Percentiles rank a stretch among this genome's conserved stretches.
Conservation (phyloP, 371 early-diverging fungal species). For the Furculomyces boomerangus region DNA sequence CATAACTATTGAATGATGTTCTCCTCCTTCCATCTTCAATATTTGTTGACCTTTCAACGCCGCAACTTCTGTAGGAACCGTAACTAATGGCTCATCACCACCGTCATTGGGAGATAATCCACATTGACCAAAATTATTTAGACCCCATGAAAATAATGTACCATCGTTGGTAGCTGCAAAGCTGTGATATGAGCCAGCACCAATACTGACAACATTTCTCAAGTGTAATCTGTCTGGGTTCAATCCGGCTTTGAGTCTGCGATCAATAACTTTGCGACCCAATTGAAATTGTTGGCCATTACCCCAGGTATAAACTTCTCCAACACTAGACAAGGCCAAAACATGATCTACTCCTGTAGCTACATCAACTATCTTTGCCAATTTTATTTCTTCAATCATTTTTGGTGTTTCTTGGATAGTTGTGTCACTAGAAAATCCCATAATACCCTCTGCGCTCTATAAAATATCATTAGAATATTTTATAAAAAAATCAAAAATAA, state of each 20-base stretch:
- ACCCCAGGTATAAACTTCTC: slow-evolving; percentile 82
- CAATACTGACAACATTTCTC: slow-evolving; percentile 41
- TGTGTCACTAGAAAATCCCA: slow-evolving; percentile 44
- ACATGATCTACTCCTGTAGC: slow-evolving; percentile 86
- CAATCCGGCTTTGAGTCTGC: slow-evolving; percentile 38
- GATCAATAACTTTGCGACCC: slow-evolving; percentile 62
- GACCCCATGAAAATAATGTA: slow-evolving; percentile 72
- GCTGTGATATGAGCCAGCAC: slow-evolving; percentile 74
- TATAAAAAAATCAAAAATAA: background rate
- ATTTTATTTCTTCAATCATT: slow-evolving; percentile 26
- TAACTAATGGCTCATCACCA: slow-evolving; percentile 21
- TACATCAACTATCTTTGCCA: slow-evolving; percentile 47
- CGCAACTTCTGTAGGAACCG: slow-evolving; percentile 29
- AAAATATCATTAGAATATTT: background rate
- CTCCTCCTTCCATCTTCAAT: slow-evolving; percentile 58
- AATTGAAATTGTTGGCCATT: slow-evolving; percentile 86
- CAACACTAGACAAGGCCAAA: slow-evolving; percentile 52
- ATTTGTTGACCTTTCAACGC: slow-evolving; percentile 26
- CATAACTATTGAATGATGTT: slow-evolving; percentile 72
- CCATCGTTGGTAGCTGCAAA: slow-evolving; percentile 40
- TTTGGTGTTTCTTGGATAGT: slow-evolving; percentile 43
- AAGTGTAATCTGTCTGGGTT: slow-evolving; percentile 33
- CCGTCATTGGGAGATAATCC: slow-evolving; percentile 34
- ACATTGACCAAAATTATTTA: slow-evolving; percentile 91
- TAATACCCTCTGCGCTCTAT: slow-evolving; percentile 35